Evolutionary conservation across 371 early-diverging fungal genomes (phyloP).

Genomic region (Mortierella sp.): DNA sequence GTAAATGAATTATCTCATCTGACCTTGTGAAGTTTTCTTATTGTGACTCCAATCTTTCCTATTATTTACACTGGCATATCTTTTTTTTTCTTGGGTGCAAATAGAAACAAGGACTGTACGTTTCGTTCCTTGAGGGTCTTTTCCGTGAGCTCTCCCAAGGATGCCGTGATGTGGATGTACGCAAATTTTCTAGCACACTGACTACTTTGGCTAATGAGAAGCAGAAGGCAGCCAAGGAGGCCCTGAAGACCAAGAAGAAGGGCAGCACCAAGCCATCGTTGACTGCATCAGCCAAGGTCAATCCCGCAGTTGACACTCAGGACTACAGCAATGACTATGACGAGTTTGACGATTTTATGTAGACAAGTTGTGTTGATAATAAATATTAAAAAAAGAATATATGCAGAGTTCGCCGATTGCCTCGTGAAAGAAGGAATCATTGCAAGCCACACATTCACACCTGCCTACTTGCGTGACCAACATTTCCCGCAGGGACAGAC

Average conservation of each 20-base stretch:
- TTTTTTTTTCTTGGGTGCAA: neutral
- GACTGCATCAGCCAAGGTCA: slow-evolving; percentile 60
- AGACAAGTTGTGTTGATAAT: too few relatives aligned
- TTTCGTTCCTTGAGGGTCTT: slow-evolving; percentile 82
- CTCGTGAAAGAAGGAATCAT: slow-evolving; percentile 1
- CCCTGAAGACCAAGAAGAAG: slow-evolving; percentile 75
- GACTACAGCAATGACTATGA: slow-evolving; percentile 56
- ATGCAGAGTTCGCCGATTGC: neutral
- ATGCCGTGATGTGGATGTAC: slow-evolving; percentile 87
- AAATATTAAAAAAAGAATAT: neutral
- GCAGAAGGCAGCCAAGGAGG: slow-evolving; percentile 82
- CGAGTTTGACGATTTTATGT: too few relatives aligned
- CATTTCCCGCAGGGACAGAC: slow-evolving; percentile 4
- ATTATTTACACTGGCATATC: neutral
- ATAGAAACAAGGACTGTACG: slow-evolving; percentile 63
- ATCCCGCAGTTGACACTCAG: slow-evolving; percentile 53
- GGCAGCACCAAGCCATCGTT: slow-evolving; percentile 69
- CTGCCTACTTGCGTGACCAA: neutral
- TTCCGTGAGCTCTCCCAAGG: slow-evolving; percentile 82
- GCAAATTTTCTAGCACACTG: slow-evolving; percentile 81
- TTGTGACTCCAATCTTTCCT: neutral
- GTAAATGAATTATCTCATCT: too few relatives aligned
- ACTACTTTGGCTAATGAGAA: slow-evolving; percentile 92
- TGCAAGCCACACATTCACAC: slow-evolving; percentile 10
- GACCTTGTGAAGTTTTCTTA: too few relatives aligned